These are phyloP conservation scores for Magnolia sinica DNA, from an alignment of 164 flowering plant genomes.

Conservation along the genomic window DNA sequence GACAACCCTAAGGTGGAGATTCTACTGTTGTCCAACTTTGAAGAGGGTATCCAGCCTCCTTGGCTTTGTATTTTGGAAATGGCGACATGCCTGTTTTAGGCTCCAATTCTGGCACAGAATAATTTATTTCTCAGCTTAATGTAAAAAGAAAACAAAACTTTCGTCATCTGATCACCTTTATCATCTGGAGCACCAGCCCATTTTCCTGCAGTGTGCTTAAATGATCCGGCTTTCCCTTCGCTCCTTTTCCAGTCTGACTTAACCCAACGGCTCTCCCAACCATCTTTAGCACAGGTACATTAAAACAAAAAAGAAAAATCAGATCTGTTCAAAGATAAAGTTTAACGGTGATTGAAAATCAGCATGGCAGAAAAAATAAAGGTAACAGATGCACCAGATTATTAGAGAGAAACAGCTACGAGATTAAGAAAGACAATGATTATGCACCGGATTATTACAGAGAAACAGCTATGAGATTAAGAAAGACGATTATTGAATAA, in stretches of 20 bases:
- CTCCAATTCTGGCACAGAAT: background rate
- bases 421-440: background rate
- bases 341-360: background rate
- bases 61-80: too few species aligned
- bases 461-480: background rate
- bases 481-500: background rate
- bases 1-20: too few species aligned
- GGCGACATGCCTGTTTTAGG: too few species aligned
- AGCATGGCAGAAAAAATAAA: background rate
- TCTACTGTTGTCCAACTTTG: too few species aligned
- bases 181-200: constrained; percentile 97
- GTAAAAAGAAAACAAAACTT: background rate
- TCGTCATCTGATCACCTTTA: constrained; percentile 44
- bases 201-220: constrained; percentile 87
- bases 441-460: background rate
- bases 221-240: constrained; percentile 93
- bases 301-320: background rate
- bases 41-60: too few species aligned
- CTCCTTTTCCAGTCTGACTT: constrained; percentile 86
- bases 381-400: too few species aligned
- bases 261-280: constrained; percentile 89
- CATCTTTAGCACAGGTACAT: constrained; percentile 45
- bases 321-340: background rate
- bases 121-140: background rate
- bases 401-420: background rate